Evolutionary conservation across 306 rosid genomes (phyloP).

Genomic region (Vicia faba): DNA sequence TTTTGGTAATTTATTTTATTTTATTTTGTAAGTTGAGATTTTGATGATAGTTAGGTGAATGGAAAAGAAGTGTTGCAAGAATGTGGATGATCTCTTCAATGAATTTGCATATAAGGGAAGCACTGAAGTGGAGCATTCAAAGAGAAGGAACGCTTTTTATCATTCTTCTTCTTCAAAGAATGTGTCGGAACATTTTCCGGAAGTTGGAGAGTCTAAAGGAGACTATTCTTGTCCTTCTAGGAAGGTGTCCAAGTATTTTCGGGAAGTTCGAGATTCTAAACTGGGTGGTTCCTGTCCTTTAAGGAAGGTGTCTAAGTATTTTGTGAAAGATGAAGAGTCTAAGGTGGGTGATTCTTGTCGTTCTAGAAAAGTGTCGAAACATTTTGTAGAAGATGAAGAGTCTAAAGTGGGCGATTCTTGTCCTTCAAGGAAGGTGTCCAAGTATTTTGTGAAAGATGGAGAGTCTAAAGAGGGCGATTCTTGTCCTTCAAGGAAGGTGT

Average conservation of each 20-base stretch:
- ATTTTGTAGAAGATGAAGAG: neutral
- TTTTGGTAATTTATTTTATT: too few species aligned
- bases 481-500: too few species aligned
- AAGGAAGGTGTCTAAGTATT: neutral
- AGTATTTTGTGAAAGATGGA: too few species aligned
- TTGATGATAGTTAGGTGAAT: neutral
- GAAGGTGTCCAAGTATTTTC: neutral
- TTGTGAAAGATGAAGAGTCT: neutral
- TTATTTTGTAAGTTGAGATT: too few species aligned
- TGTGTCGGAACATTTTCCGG: neutral
- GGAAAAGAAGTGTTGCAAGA: neutral
- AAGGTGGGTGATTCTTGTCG: too few species aligned
- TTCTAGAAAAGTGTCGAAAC: neutral
- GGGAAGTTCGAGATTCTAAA: neutral
- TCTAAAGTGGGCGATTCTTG: neutral
- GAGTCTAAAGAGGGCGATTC: too few species aligned
- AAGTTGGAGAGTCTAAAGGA: neutral
- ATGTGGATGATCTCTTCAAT: neutral
- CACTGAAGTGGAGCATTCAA: neutral
- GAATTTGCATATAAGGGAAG: neutral
- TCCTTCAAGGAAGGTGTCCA: too few species aligned
- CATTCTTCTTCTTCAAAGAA: too few species aligned
- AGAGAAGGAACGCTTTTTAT: too few species aligned
- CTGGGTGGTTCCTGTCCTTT: too few species aligned
- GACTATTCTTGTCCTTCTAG: neutral